Conservation (phyloP, 1,284 basidiomycete species). For the Volvariella volvacea region DNA sequence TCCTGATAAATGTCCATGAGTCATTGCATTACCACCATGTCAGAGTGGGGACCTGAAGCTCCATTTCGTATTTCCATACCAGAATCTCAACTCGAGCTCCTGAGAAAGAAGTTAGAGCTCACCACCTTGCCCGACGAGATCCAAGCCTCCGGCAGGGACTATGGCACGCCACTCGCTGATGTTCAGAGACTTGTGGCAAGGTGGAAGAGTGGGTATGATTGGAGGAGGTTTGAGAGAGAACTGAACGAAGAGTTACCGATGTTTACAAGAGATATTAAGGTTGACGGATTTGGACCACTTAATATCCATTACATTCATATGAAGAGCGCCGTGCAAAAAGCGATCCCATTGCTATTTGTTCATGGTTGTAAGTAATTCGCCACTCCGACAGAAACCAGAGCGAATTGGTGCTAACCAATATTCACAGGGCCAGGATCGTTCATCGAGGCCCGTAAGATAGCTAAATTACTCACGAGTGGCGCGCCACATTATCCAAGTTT, state of each 20-base stretch:
- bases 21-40: too few relatives aligned
- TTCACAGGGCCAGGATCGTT: conserved; percentile 65
- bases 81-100: conserved; percentile 25
- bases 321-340: conserved; percentile 30
- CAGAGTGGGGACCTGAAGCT: conserved; percentile 5
- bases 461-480: conserved; percentile 38
- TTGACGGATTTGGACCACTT: conserved; percentile 35
- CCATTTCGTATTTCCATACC: conserved; percentile 37
- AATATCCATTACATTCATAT: conserved; percentile 48
- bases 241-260: conserved; percentile 41
- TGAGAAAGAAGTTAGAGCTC: conserved; percentile 34
- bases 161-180: conserved; percentile 42
- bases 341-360: conserved; percentile 45
- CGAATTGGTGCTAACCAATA: too few relatives aligned
- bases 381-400: too few relatives aligned
- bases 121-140: conserved; percentile 42
- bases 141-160: conserved; percentile 35
- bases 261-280: conserved; percentile 37
- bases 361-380: conserved; percentile 52
- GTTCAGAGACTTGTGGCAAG: conserved; percentile 32
- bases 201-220: conserved; percentile 42
- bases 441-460: conserved; percentile 47
- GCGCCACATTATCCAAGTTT: conserved; percentile 44
- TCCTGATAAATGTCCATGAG: too few relatives aligned
- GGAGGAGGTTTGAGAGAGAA: conserved; percentile 35